Base-by-base conservation (phyloP, 495 filamentous ascomycete species). In the Podospora pseudoanserina region DNA sequence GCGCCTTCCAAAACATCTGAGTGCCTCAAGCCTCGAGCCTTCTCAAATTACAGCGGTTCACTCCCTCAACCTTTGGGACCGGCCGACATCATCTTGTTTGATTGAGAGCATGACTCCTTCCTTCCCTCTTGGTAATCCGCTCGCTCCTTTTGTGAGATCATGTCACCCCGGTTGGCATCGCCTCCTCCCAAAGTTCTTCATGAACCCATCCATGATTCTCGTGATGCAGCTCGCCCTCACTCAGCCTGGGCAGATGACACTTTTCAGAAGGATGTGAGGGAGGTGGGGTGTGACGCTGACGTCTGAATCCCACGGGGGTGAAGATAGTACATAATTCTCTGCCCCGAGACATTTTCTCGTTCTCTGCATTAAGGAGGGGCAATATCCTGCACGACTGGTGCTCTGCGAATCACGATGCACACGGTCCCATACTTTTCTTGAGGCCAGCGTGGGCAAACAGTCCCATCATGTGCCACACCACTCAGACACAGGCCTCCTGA, bases 201-300 rank as follows among this genome's bases (percentile, higher is more conserved):
- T 6, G 27, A 11, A 32, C 7, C 19, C 18, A 32, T 13, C 18
- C 30, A 28, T 27, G 27, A 11, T 6, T 27, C 60, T 62, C 60
- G 60, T 62, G 60, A 62, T 62, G 60, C 23, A 62, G 60, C 60
- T 26, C 7, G 19, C 30, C 27, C 9, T n/a, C 60, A 9, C 7
- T n/a, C 23, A 62, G 0, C 60, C 23, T 30, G 18, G 18, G 4
- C 56, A 59, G 56, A 59, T 59, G 56, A 59, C 56, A 20, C 56
- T 59, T 27, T 27, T 20, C 16, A 57, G 54, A 18, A 59, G 26
- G 56, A 27, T 59, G 56, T 26, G 56, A 59, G 26, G 56, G 56
- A n/a, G 56, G 56, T 59, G 56, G 56, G 19, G 56, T 59, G 56
- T 59, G 56, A 27, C 15, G 56, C 26, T 59, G 56, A 59, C 56